Conservation (phyloP, 2,329 filamentous ascomycete species). For the Colletotrichum sidae region DNA sequence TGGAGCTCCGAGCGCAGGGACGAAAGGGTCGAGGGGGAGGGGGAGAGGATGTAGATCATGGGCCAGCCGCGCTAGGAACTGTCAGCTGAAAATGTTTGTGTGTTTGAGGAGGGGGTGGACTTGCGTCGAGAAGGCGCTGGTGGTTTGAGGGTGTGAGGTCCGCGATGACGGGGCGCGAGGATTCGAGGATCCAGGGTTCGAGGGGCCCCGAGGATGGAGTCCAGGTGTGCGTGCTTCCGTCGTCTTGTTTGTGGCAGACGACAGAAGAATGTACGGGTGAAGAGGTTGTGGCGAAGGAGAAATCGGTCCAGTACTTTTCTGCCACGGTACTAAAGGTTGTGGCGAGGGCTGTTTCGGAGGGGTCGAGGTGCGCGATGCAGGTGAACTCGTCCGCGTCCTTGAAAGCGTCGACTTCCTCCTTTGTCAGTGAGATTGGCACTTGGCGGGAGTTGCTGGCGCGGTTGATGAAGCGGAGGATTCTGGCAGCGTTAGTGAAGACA, state of each 20-base stretch:
- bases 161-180: slow-evolving; percentile 45
- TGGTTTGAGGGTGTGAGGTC: slow-evolving; percentile 49
- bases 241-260: slow-evolving; percentile 46
- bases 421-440: slow-evolving; percentile 36
- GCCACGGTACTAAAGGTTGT: slow-evolving; percentile 43
- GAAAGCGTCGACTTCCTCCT: slow-evolving; percentile 41
- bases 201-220: slow-evolving; percentile 37
- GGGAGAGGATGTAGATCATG: slow-evolving; percentile 52
- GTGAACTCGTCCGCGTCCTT: slow-evolving; percentile 46
- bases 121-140: slow-evolving; percentile 48
- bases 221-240: slow-evolving; percentile 42
- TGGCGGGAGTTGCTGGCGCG: slow-evolving; percentile 44
- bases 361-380: slow-evolving; percentile 45
- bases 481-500: slow-evolving; percentile 18
- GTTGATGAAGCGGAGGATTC: slow-evolving; percentile 41
- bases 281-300: slow-evolving; percentile 47
- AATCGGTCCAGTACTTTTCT: slow-evolving; percentile 45
- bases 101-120: slow-evolving; percentile 24
- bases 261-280: slow-evolving; percentile 39
- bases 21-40: slow-evolving; percentile 44
- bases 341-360: slow-evolving; percentile 38
- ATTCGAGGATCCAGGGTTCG: slow-evolving; percentile 43
- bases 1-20: slow-evolving; percentile 44
- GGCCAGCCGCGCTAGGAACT: slow-evolving; percentile 45
- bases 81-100: not conserved